Conservation (phyloP, 331 rosid species). For the Pyrus hybrid region DNA sequence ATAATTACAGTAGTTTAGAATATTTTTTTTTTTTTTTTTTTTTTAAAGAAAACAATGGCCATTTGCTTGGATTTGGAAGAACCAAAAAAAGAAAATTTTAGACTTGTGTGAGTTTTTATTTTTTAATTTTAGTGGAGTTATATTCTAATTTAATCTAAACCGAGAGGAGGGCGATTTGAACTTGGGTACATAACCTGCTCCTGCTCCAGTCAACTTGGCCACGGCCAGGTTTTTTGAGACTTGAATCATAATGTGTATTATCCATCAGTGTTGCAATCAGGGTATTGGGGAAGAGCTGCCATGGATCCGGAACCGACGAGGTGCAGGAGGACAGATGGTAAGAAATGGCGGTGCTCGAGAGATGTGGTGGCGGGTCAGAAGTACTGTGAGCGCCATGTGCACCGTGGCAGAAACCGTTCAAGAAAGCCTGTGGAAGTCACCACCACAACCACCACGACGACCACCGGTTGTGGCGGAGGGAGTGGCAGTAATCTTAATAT, state of each 20-base stretch:
- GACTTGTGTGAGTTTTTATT: no score
- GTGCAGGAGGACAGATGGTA: constrained; percentile 94
- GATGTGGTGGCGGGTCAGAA: constrained; percentile 95
- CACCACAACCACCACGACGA: constrained; percentile 28
- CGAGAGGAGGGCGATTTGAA: no score
- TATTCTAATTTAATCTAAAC: no score
- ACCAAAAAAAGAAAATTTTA: no score
- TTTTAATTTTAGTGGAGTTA: no score
- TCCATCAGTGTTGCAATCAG: constrained; percentile 60
- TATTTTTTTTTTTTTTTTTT: no score
- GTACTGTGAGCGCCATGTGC: constrained; percentile 97
- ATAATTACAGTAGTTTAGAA: no score
- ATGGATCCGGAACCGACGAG: constrained; percentile 99
- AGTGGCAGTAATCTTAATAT: background rate
- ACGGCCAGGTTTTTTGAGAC: no score
- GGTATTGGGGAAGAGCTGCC: constrained; percentile 84
- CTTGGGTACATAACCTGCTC: no score
- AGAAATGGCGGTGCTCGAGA: constrained; percentile 97
- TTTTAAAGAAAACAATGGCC: no score
- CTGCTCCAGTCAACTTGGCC: no score
- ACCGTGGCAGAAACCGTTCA: constrained; percentile 99
- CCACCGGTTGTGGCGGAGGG: constrained; percentile 2
- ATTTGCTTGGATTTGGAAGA: no score
- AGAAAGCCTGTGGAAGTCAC: constrained; percentile 99
- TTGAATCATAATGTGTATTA: background rate